phyloP scores from a whole-genome alignment of 2,329 filamentous ascomycete species.

The Torrubiella hemipterigena region DNA sequence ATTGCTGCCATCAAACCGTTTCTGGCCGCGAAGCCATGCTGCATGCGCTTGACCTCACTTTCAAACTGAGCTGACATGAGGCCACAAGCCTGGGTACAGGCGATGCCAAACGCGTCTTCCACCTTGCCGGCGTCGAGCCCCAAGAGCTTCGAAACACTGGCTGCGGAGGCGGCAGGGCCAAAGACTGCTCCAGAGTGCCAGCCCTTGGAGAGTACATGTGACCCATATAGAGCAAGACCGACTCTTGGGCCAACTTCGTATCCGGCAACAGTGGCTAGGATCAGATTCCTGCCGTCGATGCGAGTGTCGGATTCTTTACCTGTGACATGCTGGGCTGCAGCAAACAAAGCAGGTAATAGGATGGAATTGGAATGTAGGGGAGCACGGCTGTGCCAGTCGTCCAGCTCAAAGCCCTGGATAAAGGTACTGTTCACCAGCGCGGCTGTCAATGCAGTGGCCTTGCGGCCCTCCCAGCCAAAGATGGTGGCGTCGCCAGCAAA shows the following conservation, averaged over 20 bases:
- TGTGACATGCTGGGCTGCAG: slow-evolving; percentile 13
- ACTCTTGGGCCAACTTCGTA: slow-evolving; percentile 26
- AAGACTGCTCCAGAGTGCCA: slow-evolving; percentile 28
- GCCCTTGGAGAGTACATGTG: slow-evolving; percentile 22
- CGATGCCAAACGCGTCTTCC: slow-evolving; percentile 25
- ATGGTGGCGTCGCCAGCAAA: slow-evolving; percentile 13
- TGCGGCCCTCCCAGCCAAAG: slow-evolving; percentile 15
- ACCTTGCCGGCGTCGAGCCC: slow-evolving; percentile 14
- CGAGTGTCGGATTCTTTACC: too few species aligned
- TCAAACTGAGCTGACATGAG: slow-evolving; percentile 30
- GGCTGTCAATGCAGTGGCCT: slow-evolving; percentile 22
- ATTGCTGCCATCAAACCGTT: slow-evolving; percentile 27
- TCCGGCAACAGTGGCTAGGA: slow-evolving; percentile 23
- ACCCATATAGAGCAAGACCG: slow-evolving; percentile 22
- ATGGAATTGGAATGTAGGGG: slow-evolving; percentile 25
- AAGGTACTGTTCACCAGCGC: slow-evolving; percentile 28
- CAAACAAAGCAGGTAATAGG: slow-evolving; percentile 26
- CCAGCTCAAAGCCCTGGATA: slow-evolving; percentile 30
- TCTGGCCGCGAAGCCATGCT: slow-evolving; percentile 31
- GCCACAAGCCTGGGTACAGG: slow-evolving; percentile 25
- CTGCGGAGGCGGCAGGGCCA: slow-evolving; percentile 21
- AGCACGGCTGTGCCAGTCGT: slow-evolving; percentile 28
- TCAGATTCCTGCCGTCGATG: too few species aligned
- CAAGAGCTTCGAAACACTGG: slow-evolving; percentile 18
- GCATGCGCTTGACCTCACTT: slow-evolving; percentile 30